phyloP scores from a whole-genome alignment of 345 rosid species.

The Moringa oleifera region DNA sequence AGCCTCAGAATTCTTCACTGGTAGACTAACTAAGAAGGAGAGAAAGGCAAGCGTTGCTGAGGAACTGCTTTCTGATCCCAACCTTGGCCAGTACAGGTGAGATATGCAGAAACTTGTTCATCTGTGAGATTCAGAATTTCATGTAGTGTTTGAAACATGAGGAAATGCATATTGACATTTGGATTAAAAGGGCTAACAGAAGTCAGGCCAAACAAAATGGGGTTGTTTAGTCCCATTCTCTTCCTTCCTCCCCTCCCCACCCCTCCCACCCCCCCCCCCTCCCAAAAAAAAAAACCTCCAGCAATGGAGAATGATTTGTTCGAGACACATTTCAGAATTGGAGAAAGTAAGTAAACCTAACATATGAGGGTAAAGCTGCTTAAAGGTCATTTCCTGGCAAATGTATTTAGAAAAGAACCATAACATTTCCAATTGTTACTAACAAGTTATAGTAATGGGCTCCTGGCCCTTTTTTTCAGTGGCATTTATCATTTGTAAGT shows the following conservation, averaged over 20 bases:
- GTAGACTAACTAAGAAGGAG: conserved; percentile 76
- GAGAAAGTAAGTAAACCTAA: not conserved
- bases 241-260: no score
- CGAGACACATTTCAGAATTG: not conserved
- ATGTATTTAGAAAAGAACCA: no score
- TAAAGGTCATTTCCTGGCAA: no score
- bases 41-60: conserved; percentile 79
- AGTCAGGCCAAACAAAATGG: no score
- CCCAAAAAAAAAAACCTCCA: no score
- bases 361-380: not conserved
- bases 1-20: conserved; percentile 50
- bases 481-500: no score
- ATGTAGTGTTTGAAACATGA: not conserved
- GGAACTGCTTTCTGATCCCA: conserved; percentile 65
- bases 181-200: not conserved
- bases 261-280: no score
- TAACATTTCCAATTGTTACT: no score
- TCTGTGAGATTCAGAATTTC: not conserved
- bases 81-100: conserved; percentile 57
- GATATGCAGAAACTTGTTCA: not conserved
- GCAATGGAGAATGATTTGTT: no score
- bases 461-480: no score
- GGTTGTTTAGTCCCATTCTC: not conserved
- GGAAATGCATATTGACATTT: not conserved
- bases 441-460: no score